These are phyloP conservation scores for Chernovozyma sophiae-reginae DNA, from an alignment of 1,139 yeast species.

Conservation along the genomic window DNA sequence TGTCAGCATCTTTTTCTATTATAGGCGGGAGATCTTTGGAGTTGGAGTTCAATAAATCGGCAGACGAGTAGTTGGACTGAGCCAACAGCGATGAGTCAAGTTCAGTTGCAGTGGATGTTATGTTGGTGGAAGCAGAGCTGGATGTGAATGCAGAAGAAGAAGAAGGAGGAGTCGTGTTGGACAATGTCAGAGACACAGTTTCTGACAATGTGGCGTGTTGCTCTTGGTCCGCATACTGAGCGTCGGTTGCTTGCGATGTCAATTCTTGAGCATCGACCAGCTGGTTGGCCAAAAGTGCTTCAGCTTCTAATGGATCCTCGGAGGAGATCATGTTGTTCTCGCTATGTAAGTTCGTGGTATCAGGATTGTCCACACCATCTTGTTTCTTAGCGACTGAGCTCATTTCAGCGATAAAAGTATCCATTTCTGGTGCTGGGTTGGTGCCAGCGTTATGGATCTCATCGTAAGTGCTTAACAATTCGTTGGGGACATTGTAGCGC, in stretches of 20 bases:
- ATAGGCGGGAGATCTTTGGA: background rate
- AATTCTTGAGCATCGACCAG: background rate
- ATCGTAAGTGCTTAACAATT: slow-evolving; percentile 18
- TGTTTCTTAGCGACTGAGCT: background rate
- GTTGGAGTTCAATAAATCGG: background rate
- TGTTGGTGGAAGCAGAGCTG: too few species aligned
- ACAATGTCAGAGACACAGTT: background rate
- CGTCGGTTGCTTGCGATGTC: background rate
- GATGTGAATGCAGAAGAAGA: too few species aligned
- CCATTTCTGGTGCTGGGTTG: background rate
- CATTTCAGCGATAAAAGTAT: background rate
- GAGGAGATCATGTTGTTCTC: too few species aligned
- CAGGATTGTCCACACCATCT: background rate
- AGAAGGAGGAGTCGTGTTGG: background rate
- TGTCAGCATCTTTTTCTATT: slow-evolving; percentile 42
- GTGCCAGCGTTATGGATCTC: background rate
- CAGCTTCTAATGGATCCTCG: too few species aligned
- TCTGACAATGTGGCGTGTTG: background rate
- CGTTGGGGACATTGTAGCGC: slow-evolving; percentile 31
- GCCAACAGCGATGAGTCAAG: too few species aligned
- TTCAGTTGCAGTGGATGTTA: background rate
- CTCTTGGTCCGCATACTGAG: background rate
- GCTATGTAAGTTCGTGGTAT: background rate
- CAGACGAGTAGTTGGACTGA: too few species aligned
- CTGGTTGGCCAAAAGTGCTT: too few species aligned